A percentile compares a stretch with the other conserved stretches of the same genome.
phyloP scores from a whole-genome alignment of 345 rosid species.

The Adansonia digitata region DNA sequence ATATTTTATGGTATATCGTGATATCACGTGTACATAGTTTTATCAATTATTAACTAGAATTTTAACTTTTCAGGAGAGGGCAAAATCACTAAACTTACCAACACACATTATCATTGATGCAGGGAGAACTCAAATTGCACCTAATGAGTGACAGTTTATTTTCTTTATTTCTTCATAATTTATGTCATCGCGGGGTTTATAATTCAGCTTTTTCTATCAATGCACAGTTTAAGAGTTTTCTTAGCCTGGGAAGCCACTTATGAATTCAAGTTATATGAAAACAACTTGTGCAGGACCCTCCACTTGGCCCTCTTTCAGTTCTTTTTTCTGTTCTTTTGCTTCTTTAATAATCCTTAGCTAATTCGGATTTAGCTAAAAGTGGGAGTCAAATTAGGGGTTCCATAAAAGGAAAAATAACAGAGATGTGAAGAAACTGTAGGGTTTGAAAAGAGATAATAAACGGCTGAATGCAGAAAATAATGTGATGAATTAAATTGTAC shows the following conservation, averaged over 20 bases:
- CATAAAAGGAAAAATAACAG: background rate
- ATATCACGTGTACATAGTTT: background rate
- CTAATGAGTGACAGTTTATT: conserved; percentile 59
- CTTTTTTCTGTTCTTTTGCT: background rate
- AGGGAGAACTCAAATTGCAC: conserved; percentile 97
- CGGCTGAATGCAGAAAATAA: no score
- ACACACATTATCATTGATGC: conserved; percentile 97
- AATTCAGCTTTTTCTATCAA: background rate
- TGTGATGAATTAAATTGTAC: no score
- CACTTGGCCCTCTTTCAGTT: background rate
- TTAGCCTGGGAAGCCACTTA: no score
- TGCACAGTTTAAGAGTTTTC: no score
- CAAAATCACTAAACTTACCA: conserved; percentile 78
- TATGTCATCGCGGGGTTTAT: background rate
- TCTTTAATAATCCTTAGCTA: background rate
- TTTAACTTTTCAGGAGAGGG: conserved; percentile 64
- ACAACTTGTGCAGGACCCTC: background rate
- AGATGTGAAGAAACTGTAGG: background rate
- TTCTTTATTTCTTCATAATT: background rate
- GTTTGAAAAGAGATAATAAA: background rate
- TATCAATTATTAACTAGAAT: background rate
- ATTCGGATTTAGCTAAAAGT: background rate
- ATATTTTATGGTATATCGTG: background rate
- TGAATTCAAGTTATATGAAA: no score
- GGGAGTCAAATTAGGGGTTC: background rate